phyloP scores from a whole-genome alignment of 495 filamentous ascomycete species.

The Neurospora hispaniola region DNA sequence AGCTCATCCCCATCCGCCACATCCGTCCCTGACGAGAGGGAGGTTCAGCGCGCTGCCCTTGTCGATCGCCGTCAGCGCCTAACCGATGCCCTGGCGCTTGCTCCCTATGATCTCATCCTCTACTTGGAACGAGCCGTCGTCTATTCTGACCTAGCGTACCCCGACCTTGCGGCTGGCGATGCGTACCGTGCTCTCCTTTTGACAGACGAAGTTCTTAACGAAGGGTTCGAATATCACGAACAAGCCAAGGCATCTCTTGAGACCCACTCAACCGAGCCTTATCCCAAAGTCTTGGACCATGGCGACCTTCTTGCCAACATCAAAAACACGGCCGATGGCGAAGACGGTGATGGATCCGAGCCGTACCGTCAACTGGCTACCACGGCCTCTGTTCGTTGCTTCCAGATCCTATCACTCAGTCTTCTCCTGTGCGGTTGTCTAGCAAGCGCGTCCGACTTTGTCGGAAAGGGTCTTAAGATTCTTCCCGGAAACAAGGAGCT shows the following conservation, averaged over 20 bases:
- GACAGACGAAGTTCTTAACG: constrained; percentile 66
- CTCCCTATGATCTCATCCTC: constrained; percentile 68
- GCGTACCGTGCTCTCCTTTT: constrained; percentile 82
- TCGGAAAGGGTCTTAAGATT: constrained; percentile 37
- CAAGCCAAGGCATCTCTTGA: constrained; percentile 35
- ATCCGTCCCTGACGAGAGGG: constrained; percentile 22
- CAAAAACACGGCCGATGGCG: constrained; percentile 26
- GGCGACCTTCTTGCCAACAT: constrained; percentile 29
- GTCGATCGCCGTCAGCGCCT: constrained; percentile 34
- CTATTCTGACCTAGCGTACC: constrained; percentile 69
- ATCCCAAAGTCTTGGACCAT: constrained; percentile 29
- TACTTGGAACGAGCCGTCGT: constrained; percentile 63
- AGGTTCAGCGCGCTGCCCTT: constrained; percentile 26
- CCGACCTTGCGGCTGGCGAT: constrained; percentile 82
- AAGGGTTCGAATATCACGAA: constrained; percentile 55
- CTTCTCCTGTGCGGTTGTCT: constrained; percentile 60
- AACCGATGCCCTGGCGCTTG: constrained; percentile 35
- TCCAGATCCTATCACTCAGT: constrained; percentile 46
- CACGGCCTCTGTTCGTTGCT: constrained; percentile 40
- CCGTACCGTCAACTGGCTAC: constrained; percentile 25
- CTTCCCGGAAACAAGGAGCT: constrained; percentile 38
- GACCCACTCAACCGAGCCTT: constrained; percentile 17
- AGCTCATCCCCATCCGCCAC: constrained; percentile 22
- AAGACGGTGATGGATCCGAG: constrained; percentile 16
- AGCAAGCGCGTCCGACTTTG: constrained; percentile 58